Base-by-base conservation (phyloP, 2,329 filamentous ascomycete genomes). In the Aspergillus amoenus region DNA sequence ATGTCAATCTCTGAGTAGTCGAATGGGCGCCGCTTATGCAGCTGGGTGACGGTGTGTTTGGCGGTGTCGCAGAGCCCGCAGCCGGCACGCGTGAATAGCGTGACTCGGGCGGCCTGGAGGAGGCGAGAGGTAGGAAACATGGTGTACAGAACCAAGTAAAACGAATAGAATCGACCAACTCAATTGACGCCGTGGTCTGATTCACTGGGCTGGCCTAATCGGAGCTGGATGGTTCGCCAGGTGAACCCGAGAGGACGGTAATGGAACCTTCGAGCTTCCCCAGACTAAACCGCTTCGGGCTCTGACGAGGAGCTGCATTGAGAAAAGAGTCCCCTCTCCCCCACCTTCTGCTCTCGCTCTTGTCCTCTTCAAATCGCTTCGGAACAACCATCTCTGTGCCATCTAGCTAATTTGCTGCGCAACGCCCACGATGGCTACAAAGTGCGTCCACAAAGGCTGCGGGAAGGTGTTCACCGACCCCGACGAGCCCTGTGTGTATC, bases 361-460 rank as follows among this genome's bases (percentile, higher is more conserved):
- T 34, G 7, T 49, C 57, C 45, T 43, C 24, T 22, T 41, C 22
- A 27, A 24, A 44, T 15, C 27, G 13, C 24, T 34, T 27, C 39
- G 32, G 17, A 9, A 37, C 27, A 12, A 6, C 8, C 32, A 39
- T 45, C 9, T 12, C 5, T 53, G n/a, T 30, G 9, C 9, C n/a
- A 22, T 30, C 9, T 17, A 13, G 5, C 7, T 21, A 3, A 46
- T n/a, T 12, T 41, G 18, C n/a, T 30, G 7, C 7, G 8, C 6
- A 15, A 44, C n/a, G 9, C 50, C 60, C 63, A 66, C 44, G 18
- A 77, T 76, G 74, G 61, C 71, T 41, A 67, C 66, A 50, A 97
- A 96, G 80, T 99, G 94, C 76, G 91, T 97, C 57, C 94, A 97
- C 80, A 93, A 96, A 77, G 92, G 93, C 73, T 99, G 94, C 77